phyloP scores from a whole-genome alignment of 495 filamentous ascomycete species.

The Astrothelium macrocarpum region DNA sequence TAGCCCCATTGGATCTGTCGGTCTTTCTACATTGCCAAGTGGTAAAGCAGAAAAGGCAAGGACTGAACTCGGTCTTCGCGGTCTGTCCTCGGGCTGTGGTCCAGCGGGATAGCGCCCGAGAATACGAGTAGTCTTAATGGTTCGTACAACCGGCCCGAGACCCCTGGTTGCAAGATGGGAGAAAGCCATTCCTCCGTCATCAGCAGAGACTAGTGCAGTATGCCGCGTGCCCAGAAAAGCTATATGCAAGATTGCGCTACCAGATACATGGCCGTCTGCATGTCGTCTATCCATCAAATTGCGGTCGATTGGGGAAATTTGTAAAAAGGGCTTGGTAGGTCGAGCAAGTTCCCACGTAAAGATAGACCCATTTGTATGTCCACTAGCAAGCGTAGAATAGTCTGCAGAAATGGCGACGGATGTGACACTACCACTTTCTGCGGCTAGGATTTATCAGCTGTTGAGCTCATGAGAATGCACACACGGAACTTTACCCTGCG shows the following conservation, averaged over 20 bases:
- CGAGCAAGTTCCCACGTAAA: constrained; percentile 92
- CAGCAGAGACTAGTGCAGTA: constrained; percentile 94
- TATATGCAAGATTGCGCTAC: constrained; percentile 69
- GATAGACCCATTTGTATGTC: constrained; percentile 82
- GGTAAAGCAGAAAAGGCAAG: constrained; percentile 86
- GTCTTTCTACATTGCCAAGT: constrained; percentile 80
- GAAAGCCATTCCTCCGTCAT: constrained; percentile 94
- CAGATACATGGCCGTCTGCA: constrained; percentile 71
- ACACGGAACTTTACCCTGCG: constrained; percentile 57
- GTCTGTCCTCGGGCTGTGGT: constrained; percentile 41
- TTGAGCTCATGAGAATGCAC: constrained; percentile 14
- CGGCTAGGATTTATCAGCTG: constrained; percentile 43
- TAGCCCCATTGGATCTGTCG: constrained; percentile 78
- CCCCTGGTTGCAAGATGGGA: constrained; percentile 91
- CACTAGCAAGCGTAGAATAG: constrained; percentile 79
- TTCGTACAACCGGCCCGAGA: constrained; percentile 72
- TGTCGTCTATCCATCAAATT: constrained; percentile 54
- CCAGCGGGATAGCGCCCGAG: constrained; percentile 77
- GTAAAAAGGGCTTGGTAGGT: constrained; percentile 75
- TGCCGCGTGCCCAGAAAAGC: constrained; percentile 94
- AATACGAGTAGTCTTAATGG: constrained; percentile 81
- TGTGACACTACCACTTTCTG: constrained; percentile 82
- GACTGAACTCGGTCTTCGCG: constrained; percentile 87
- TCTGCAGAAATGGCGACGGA: constrained; percentile 87
- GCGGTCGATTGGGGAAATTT: constrained; percentile 65